Evolutionary conservation across 129 eudicot species (phyloP), one percentile per base, ranked within the genome.

Genomic region (Saussurea involucrata): DNA sequence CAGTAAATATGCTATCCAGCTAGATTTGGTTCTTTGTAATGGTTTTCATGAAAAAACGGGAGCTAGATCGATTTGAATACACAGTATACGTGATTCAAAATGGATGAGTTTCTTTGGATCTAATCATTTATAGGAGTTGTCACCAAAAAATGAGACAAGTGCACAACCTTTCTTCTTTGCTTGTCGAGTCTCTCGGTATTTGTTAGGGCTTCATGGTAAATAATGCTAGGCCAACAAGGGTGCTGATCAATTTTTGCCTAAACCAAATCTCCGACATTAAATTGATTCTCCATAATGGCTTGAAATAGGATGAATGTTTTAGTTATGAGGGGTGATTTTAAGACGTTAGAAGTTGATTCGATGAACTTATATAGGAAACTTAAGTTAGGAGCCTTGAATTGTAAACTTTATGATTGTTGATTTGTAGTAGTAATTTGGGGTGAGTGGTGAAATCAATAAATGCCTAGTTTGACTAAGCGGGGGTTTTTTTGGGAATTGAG

Each of bases 221-320:
- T 33, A 9, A 46, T 37, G 11, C 80, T 80, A 0, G 87, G 80
- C 83, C 80, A 83, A 81, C 83, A 78, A 4, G 69, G 80, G 28
- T 78, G 73, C 2, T 29, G 60, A 10, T 68, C 15, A 15, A 73
- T 42, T 53, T 74, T 78, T 40, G 68, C 74, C 73, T 80, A 83
- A 1, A 78, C 77, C 24, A 83, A 27, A 44, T 78, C 77, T 5
- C 83, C 73, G 1, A 68, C 31, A 31, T 40, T 25, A 73, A 53
- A 78, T 34, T 11, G 36, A 57, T 66, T 80, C 31, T 10, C 33
- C 73, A 42, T 49, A 32, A 18, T 13, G 70, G 24, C 25, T 22
- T 22, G 67, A 68, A 24, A 28, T 46, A 72, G 65, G 37, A 66
- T 73, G 67, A 17, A 33, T 66, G 33, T 73, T 73, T 73, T 73